Conservation (phyloP, 2,329 filamentous ascomycete genomes). For the Diaporthe australafricana region DNA sequence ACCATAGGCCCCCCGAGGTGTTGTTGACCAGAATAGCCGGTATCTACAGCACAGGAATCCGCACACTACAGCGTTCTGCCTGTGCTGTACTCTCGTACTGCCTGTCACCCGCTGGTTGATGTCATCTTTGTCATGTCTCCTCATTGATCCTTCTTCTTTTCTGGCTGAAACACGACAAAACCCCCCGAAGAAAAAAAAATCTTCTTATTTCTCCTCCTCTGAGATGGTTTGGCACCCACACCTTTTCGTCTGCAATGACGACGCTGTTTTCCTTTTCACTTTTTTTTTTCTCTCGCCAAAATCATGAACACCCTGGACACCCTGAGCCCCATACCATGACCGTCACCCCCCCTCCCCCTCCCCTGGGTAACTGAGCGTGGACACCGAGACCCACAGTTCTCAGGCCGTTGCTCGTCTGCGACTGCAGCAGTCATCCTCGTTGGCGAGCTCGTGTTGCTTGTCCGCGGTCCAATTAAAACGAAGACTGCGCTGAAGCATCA, state of each 20-base stretch:
- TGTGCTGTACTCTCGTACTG: no score
- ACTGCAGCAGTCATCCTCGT: slow-evolving; percentile 18
- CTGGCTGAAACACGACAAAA: slow-evolving; percentile 16
- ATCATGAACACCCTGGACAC: background rate
- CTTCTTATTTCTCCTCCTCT: slow-evolving; percentile 22
- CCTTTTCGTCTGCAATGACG: background rate
- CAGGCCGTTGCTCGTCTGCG: background rate
- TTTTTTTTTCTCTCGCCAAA: background rate
- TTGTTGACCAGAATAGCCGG: background rate
- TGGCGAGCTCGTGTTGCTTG: background rate
- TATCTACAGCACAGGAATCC: no score
- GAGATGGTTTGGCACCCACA: slow-evolving; percentile 4
- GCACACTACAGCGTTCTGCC: no score
- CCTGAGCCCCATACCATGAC: no score
- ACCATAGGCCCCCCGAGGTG: no score
- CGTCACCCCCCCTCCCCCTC: no score
- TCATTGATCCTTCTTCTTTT: background rate
- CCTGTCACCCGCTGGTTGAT: background rate
- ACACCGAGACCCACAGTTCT: background rate
- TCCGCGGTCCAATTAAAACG: background rate
- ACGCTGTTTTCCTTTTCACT: background rate
- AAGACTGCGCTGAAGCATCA: background rate
- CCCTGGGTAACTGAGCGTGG: background rate
- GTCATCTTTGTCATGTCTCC: slow-evolving; percentile 9
- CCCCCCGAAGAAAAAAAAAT: background rate